Evolutionary conservation across 1,139 yeast species (phyloP), one percentile per base, ranked within the genome.

Genomic region (Sugiyamaella xylanicola): DNA sequence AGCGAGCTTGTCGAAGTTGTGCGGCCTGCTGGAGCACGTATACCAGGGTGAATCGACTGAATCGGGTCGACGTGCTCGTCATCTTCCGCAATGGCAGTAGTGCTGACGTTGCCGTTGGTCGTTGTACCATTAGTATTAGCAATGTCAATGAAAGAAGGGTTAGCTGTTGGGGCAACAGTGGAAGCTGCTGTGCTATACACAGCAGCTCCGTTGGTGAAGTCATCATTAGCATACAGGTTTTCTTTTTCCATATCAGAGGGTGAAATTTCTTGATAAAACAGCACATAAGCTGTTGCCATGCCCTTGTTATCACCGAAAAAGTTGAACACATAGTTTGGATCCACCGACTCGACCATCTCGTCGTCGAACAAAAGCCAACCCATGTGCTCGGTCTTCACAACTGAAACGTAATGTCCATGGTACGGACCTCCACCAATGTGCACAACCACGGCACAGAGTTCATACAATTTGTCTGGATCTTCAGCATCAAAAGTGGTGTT

Each of bases 381-480:
- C 42, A 84, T 83, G 19, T 82, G 79, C 56, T 82, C 85, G 13
- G 92, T 86, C 68, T 91, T 91, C 61, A 95, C 87, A 8, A 93
- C 75, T 0, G 96, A 82, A 13, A 93, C 92, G 67, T 93, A 93
- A 70, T 93, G 99, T 0, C 99, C 99, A 72, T 92, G 97, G 77
- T 91, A 91, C 1, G 98, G 97, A 0, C 98, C 98, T 2, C 97
- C 96, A 3, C 99, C 99, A 65, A 93, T 86, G 67, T 93, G 99
- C 19, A 93, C 91, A 20, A 93, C 95, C 44, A 92, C 84, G 0
- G 95, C 91, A 60, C 85, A 86, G 53, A 93, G 74, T 64, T 91
- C 97, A 67, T 91, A 93, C 27, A 86, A 77, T 62, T 81, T 83
- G 59, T 80, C 83, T 48, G 75, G 74, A 49, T 74, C 72, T 19